These are phyloP conservation scores for Paecilomyces sp. DNA, from an alignment of 2,329 filamentous ascomycete genomes.

Conservation along the genomic window DNA sequence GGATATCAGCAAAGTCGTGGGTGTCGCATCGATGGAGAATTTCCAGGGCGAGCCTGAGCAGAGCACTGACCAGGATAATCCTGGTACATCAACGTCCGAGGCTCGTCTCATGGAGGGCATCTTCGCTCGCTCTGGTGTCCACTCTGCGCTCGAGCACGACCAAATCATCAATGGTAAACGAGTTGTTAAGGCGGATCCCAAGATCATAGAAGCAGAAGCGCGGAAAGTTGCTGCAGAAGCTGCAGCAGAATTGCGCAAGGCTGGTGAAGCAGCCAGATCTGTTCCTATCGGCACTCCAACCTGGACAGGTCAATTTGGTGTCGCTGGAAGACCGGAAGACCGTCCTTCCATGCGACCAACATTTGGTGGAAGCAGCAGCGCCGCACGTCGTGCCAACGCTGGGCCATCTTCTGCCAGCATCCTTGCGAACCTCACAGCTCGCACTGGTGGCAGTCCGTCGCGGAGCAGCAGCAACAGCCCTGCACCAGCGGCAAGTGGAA, in stretches of 20 bases:
- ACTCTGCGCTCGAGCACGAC: slow-evolving; percentile 90
- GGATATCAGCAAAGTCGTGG: slow-evolving; percentile 48
- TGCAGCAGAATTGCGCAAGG: slow-evolving; percentile 65
- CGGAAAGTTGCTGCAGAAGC: slow-evolving; percentile 71
- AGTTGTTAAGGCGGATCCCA: slow-evolving; percentile 64
- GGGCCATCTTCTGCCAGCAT: slow-evolving; percentile 35
- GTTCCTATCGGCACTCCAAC: slow-evolving; percentile 80
- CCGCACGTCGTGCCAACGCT: slow-evolving; percentile 24
- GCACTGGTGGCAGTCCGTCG: slow-evolving; percentile 8
- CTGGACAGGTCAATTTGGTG: slow-evolving; percentile 83
- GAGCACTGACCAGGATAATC: slow-evolving; percentile 9
- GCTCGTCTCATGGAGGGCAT: slow-evolving; percentile 81
- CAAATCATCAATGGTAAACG: slow-evolving; percentile 75
- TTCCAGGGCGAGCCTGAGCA: slow-evolving; percentile 46
- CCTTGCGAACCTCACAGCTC: slow-evolving; percentile 30
- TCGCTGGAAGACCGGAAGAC: slow-evolving; percentile 62
- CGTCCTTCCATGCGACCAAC: slow-evolving; percentile 36
- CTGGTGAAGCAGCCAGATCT: slow-evolving; percentile 63
- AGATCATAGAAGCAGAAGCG: slow-evolving; percentile 75
- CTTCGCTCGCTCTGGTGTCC: slow-evolving; percentile 77
- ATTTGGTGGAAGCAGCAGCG: slow-evolving; percentile 30
- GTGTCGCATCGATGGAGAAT: slow-evolving; percentile 59
- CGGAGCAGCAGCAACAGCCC: slow-evolving; percentile 29
- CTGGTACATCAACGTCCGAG: slow-evolving; percentile 43
- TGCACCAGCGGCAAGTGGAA: slow-evolving; percentile 41